Base-by-base conservation (phyloP, 2,329 filamentous ascomycete species). In the Beauveria medogensis region DNA sequence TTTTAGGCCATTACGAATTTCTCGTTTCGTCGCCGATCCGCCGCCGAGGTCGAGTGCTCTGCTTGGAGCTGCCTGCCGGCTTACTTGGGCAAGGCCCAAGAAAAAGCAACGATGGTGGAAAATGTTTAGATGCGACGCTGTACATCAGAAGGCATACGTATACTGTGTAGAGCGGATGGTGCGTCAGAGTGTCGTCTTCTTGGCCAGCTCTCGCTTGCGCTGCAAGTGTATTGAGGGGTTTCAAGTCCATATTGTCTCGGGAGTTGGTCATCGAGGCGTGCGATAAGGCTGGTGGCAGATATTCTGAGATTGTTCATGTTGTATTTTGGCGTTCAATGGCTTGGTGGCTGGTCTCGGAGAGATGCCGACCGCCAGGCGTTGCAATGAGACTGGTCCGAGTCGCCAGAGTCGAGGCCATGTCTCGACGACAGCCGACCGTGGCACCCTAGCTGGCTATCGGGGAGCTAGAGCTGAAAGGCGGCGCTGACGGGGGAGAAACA, bases 371-470 rank as follows among this genome's bases (percentile, higher is more conserved):
- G 28, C 22, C n/a, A 46, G 53, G 24, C 54, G 40, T 51, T 24
- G 46, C 46, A 58, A 50, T 46, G 24, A 30, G 20, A 18, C 5
- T 52, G 18, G 24, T 46, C 47, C 48, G 37, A 26, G 57, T 51
- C 30, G 47, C 47, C 47, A 44, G 56, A 44, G 56, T 59, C 56
- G 37, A 59, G 56, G 37, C 48, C 46, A 28, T 60, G 57, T 60
- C 57, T 60, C 41, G n/a, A 60, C 57, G 57, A 60, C 57, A 60
- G 57, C 57, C 57, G 57, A 30, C 41, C 2, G 43, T 54, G 57
- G 57, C 50, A 60, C 57, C 40, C 57, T 54, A 60, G 57, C 50
- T 60, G 57, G 57, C 40, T 60, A 48, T 60, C 57, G 57, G 57
- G 40, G 53, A 26, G 48, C 57, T 54, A n/a, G 40, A 26, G 48